phyloP scores from a whole-genome alignment of 768 basidiomycete genomes.

The Paxillus rubicundulus region DNA sequence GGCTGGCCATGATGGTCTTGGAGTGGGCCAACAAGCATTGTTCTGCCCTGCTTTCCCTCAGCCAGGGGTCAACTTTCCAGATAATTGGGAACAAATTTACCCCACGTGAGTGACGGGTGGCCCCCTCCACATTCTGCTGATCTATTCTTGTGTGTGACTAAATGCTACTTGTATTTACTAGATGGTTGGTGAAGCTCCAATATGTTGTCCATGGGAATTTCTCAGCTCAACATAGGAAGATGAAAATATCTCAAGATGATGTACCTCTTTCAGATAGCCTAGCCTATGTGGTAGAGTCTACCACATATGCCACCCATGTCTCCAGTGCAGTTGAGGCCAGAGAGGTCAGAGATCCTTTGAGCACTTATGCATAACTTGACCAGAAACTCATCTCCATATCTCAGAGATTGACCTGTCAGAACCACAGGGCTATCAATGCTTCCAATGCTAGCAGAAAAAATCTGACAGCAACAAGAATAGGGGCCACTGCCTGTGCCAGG shows the following conservation, averaged over 20 bases:
- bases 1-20: not conserved
- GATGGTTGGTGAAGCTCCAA: not conserved
- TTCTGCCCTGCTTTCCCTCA: conserved; percentile 4
- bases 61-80: conserved; percentile 4
- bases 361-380: no score
- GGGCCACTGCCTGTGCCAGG: conserved; percentile 29
- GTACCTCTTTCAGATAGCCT: conserved; percentile 14
- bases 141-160: no score
- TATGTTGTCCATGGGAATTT: conserved; percentile 6
- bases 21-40: not conserved
- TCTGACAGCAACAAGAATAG: conserved; percentile 27
- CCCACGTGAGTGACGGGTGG: not conserved
- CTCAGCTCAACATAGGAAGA: conserved; percentile 2
- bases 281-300: conserved; percentile 2
- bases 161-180: not conserved
- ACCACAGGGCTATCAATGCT: conserved; percentile 18
- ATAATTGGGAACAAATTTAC: not conserved
- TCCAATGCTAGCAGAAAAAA: conserved; percentile 12
- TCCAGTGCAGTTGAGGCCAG: not conserved
- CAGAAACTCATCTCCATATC: not conserved
- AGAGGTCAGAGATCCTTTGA: not conserved
- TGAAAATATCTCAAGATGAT: conserved; percentile 14
- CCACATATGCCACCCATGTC: not conserved
- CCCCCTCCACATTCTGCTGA: no score
- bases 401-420: conserved; percentile 16